phyloP scores from a whole-genome alignment of 257 asterid species.

The Scutellaria galericulata region DNA sequence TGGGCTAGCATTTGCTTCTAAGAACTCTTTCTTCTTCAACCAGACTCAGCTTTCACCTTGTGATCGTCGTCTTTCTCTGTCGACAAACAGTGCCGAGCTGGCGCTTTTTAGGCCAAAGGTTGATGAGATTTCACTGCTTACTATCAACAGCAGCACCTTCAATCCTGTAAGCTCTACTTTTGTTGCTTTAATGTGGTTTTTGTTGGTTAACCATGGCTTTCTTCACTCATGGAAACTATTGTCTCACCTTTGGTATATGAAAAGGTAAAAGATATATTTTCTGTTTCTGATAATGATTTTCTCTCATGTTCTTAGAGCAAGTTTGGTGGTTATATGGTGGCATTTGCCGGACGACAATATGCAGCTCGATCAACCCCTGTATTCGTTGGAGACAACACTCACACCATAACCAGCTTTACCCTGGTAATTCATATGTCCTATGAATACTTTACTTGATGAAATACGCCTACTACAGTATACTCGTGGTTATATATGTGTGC shows the following conservation, averaged over 20 bases:
- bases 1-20: conserved; percentile 79
- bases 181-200: background rate
- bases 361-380: conserved; percentile 91
- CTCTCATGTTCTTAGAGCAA: conserved; percentile 45
- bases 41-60: conserved; percentile 93
- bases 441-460: background rate
- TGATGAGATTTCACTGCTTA: conserved; percentile 93
- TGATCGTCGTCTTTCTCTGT: conserved; percentile 71
- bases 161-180: conserved; percentile 48
- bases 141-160: conserved; percentile 60
- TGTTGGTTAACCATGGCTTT: background rate
- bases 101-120: conserved; percentile 90
- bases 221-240: background rate
- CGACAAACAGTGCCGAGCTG: conserved; percentile 48
- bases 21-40: conserved; percentile 70
- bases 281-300: background rate
- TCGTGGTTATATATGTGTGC: background rate
- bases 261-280: background rate
- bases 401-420: conserved; percentile 80
- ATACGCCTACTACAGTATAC: background rate
- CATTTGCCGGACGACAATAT: conserved; percentile 83
- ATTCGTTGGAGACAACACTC: conserved; percentile 63
- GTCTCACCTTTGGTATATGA: too few species aligned
- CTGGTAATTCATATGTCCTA: conserved; percentile 52
- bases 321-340: conserved; percentile 81